Base-by-base conservation (phyloP, 176 grass and related monocot species). In the Aegilops sharonensis region DNA sequence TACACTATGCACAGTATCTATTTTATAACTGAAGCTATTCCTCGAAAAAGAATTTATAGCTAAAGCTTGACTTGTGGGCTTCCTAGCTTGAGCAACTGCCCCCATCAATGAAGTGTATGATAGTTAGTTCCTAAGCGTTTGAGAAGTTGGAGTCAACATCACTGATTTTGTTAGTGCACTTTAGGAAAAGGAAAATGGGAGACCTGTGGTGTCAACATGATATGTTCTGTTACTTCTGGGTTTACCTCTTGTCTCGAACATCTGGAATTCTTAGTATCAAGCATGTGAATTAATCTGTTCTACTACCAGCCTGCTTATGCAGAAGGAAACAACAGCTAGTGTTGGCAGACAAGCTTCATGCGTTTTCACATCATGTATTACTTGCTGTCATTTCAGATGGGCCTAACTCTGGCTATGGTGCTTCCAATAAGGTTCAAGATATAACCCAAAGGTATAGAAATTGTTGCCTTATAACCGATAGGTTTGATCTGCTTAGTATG, bases 401-500 rank as follows among this genome's bases (percentile, higher is more conserved):
- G 84, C 78, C 67, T 70, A 84, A 97, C 54, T 78, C 77, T 59
- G 86, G 88, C 70, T 91, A 76, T 92, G 94, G 80, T 87, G 74
- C 62, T 84, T 73, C 77, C 82, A 77, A 40, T 81, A 85, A 89
- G 89, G 90, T 78, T 83, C 54, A 72, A 84, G 81, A 84, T 78
- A 56, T 84, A 61, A 75, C 84, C 64, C 81, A 85, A 82, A 94
- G 92, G 94, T 97, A 86, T 74, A 60, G 63, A 67, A 32, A 40
- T 68, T 1, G 7, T 32, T 89, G 81, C 64, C 29, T 63, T 4
- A 14, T 45, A 29, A 18, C 10, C 1, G 1, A n/a, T 64, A 20
- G 1, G 8, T 85, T 85, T 80, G 31, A 42, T 80, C 32, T 85
- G 31, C 24, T 66, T 57, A 36, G 17, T 70, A 79, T 85, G 76